Evolutionary conservation across 305 asterid species (phyloP).

Genomic region (Rubia occidens): DNA sequence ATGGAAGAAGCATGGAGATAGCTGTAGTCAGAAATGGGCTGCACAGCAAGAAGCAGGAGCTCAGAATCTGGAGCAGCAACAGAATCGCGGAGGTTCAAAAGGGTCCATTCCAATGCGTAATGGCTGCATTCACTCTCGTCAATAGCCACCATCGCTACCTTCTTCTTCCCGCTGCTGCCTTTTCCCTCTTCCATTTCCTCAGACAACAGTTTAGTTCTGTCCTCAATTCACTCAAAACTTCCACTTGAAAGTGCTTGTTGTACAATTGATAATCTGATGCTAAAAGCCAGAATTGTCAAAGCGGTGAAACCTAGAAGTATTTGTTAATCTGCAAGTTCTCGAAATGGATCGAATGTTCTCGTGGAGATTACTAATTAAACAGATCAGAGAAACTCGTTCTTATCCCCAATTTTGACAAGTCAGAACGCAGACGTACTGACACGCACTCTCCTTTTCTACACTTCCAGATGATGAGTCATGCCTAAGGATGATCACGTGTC

Average conservation of each 20-base stretch:
- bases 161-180: constrained; percentile 24
- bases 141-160: constrained; percentile 57
- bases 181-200: constrained; percentile 14
- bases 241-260: not conserved
- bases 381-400: not conserved
- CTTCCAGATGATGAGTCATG: too few relatives aligned
- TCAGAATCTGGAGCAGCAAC: constrained; percentile 23
- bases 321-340: too few relatives aligned
- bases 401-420: not conserved
- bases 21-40: constrained; percentile 29
- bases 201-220: not conserved
- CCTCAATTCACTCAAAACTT: not conserved
- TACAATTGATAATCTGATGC: not conserved
- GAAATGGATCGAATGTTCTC: too few relatives aligned
- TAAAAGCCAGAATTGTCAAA: not conserved
- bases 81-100: constrained; percentile 30
- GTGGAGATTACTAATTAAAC: not conserved
- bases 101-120: constrained; percentile 51
- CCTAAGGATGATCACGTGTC: too few relatives aligned
- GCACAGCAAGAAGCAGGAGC: constrained; percentile 38
- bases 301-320: too few relatives aligned
- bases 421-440: not conserved
- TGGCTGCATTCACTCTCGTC: constrained; percentile 53
- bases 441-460: not conserved
- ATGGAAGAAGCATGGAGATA: constrained; percentile 41